phyloP scores from a whole-genome alignment of 495 filamentous ascomycete genomes.

The Penicillium chermesinum region DNA sequence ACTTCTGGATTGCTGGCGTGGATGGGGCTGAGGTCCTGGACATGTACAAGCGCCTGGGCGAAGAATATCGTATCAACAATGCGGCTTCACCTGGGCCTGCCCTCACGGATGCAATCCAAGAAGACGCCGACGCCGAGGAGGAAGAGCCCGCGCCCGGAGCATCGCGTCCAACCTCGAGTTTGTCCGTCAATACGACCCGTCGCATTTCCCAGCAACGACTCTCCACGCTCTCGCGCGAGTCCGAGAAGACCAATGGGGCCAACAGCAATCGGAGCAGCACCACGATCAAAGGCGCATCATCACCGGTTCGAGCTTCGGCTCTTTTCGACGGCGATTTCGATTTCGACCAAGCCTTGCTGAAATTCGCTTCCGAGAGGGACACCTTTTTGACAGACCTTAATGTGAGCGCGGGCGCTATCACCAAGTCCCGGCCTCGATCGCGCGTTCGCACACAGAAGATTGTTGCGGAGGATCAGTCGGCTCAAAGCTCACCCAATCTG shows the following conservation, averaged over 20 bases:
- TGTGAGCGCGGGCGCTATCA: slow-evolving; percentile 77
- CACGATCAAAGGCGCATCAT: slow-evolving; percentile 63
- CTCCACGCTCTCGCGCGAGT: slow-evolving; percentile 61
- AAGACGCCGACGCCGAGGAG: slow-evolving; percentile 65
- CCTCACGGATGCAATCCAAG: slow-evolving; percentile 74
- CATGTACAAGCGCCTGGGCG: slow-evolving; percentile 42
- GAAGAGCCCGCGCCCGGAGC: slow-evolving; percentile 31
- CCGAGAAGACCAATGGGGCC: slow-evolving; percentile 52
- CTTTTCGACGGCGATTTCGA: slow-evolving; percentile 61
- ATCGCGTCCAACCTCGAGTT: slow-evolving; percentile 51
- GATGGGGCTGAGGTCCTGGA: slow-evolving; percentile 58
- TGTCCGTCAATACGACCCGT: slow-evolving; percentile 39
- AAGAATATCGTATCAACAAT: slow-evolving; percentile 47
- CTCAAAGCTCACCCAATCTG: slow-evolving; percentile 36
- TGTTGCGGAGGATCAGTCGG: slow-evolving; percentile 61
- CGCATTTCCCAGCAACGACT: slow-evolving; percentile 62
- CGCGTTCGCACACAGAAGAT: slow-evolving; percentile 77
- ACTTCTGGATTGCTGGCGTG: slow-evolving; percentile 97
- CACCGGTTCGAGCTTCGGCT: slow-evolving; percentile 32
- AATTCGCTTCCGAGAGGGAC: slow-evolving; percentile 92
- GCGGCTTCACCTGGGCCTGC: slow-evolving; percentile 46
- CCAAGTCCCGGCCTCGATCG: slow-evolving; percentile 65
- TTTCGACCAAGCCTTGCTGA: slow-evolving; percentile 85
- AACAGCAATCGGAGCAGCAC: slow-evolving; percentile 84
- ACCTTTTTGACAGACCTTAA: slow-evolving; percentile 89